Evolutionary conservation across 495 filamentous ascomycete species (phyloP).

Genomic region (Margaritispora aquatica): DNA sequence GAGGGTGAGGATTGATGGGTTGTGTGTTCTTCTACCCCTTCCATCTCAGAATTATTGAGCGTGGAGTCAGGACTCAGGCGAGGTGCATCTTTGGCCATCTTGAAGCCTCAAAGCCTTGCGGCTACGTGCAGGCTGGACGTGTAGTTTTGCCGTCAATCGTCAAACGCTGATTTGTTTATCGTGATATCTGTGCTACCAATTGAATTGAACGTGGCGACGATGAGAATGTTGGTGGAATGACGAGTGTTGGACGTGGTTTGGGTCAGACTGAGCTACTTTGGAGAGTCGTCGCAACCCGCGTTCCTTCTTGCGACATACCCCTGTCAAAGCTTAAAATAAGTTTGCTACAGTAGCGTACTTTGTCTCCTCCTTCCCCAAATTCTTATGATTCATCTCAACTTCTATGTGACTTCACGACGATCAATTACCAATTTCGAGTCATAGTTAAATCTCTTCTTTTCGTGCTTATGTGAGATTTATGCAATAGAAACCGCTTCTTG

Average conservation of each 20-base stretch:
- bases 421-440: not conserved
- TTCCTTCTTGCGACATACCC: not conserved
- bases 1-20: conserved; percentile 19
- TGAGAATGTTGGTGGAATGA: not conserved
- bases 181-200: not conserved
- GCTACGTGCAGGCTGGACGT: not conserved
- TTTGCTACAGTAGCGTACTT: not conserved
- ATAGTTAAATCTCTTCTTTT: too few species aligned
- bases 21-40: conserved; percentile 22
- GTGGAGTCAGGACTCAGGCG: conserved; percentile 16
- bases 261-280: too few species aligned
- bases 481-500: too few species aligned
- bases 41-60: conserved; percentile 22
- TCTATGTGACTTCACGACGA: too few species aligned
- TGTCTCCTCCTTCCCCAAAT: not conserved
- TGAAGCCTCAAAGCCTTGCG: not conserved
- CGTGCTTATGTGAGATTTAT: too few species aligned
- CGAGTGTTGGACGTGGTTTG: too few species aligned
- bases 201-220: too few species aligned
- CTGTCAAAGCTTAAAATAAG: not conserved
- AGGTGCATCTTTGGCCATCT: not conserved
- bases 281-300: not conserved
- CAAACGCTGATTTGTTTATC: not conserved
- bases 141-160: not conserved
- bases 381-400: not conserved